Evolutionary conservation across 106 monocot species (phyloP).

Genomic region (Phalaenopsis aphrodite): DNA sequence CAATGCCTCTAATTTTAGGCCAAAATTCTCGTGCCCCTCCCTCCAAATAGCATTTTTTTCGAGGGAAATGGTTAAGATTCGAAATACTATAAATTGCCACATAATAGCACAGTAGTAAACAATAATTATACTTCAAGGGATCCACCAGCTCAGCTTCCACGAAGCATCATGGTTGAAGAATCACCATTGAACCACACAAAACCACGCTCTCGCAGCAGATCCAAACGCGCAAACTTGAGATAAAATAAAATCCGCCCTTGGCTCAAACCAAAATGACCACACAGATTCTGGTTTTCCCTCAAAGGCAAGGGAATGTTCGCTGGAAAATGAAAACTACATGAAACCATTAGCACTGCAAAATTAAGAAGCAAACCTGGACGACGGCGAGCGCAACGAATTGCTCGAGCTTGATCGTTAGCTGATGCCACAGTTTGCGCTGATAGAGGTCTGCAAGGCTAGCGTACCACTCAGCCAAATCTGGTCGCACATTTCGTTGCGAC

Average conservation of each 20-base stretch:
- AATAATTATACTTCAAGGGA: neutral
- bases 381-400: constrained; percentile 59
- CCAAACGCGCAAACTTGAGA: neutral
- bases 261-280: neutral
- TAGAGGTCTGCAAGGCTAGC: constrained; percentile 40
- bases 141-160: neutral
- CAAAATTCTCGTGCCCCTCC: neutral
- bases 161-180: neutral
- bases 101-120: neutral
- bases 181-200: neutral
- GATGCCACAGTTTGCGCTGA: constrained; percentile 55
- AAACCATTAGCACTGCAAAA: neutral
- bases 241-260: neutral
- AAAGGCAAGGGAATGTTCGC: neutral
- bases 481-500: constrained; percentile 39
- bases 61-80: neutral
- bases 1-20: neutral
- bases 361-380: constrained; percentile 28
- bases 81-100: neutral
- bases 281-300: neutral
- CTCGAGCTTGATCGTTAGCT: constrained; percentile 57
- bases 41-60: neutral
- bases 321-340: neutral
- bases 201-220: neutral
- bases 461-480: constrained; percentile 66